Base-by-base conservation (phyloP, 768 basidiomycete species). In the Rhodotorula taiwanensis region DNA sequence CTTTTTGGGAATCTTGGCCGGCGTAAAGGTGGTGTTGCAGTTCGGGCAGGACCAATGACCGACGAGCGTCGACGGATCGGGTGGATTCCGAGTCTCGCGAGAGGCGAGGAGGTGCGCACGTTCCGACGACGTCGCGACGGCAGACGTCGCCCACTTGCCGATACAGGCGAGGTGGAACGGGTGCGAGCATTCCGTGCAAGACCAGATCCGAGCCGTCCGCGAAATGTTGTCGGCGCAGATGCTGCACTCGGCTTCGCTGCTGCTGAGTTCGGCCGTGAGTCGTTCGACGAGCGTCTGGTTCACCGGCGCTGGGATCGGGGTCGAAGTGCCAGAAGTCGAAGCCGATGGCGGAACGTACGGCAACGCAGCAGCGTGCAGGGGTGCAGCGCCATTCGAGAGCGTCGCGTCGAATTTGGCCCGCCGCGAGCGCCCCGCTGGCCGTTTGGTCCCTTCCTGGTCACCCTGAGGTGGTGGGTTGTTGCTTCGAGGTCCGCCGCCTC, bases 11-110 rank as follows among this genome's bases (percentile, higher is more conserved):
- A 71, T 44, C n/a, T 63, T 43, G 18, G 30, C 30, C 14, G 69
- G 54, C 1, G 55, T 2, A 53, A 64, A 60, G 60, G 84, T 84
- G 2, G 84, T 83, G 72, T 93, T 91, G 78, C 94, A 98, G 1
- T 89, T 90, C 0, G 94, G 94, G 75, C 94, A 98, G 55, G 86
- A 80, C 94, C 94, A 98, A 72, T 89, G 85, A 0, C 86, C 90
- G 20, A 77, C 78, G 58, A 80, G 79, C 62, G 18, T 85, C 70
- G 43, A 7, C 0, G 56, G 57, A 10, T 48, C 34, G 52, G 73
- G 86, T 85, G 52, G 66, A 49, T 73, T 72, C 34, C 56, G 34
- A 2, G 53, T 39, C 42, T 58, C 59, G 44, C 64, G 49, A 10
- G 55, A 25, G 14, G 67, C 57, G 34, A 69, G 54, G 18, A 67